Base-by-base conservation (phyloP, 108 stramenopile species). In the Skeletonema marinoi region DNA sequence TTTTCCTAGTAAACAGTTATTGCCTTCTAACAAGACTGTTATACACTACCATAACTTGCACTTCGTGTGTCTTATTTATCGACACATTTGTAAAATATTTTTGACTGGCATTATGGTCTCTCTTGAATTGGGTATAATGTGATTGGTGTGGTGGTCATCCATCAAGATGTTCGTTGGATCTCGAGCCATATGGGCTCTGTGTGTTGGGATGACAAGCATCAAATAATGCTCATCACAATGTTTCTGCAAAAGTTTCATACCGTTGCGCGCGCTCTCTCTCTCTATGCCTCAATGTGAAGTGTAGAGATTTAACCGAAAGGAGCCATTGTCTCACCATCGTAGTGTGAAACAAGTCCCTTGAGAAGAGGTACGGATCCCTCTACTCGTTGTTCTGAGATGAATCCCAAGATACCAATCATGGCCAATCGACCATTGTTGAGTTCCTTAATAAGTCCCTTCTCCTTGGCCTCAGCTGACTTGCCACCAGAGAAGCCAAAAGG, bases 401-500 rank as follows among this genome's bases (percentile, higher is more conserved):
- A 91, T 31, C 90, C 90, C 39, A 93, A 60, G 77, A 93, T 91
- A 60, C 92, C 92, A 63, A 93, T 77, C 85, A 80, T 77, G 58
- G 92, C 92, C 54, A 90, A 67, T 64, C 92, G 85, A 77, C 92
- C 92, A 69, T 92, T 92, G 87, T 92, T 92, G 64, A 92, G 31
- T 83, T 92, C 92, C 58, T 76, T 60, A 71, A 85, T 71, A 46
- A 83, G 87, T 44, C 92, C 89, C 32, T 70, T 66, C 36, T 71
- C 86, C 89, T 90, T 90, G 68, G 85, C 81, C 63, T 90, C 92
- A n/a, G 62, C 87, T 32, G 80, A 83, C 31, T 66, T 75, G 59
- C 70, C 71, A 17, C 82, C 85, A 78, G 70, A 79, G 76, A 90
- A 84, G 44, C 89, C 88, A 65, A 88, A 84, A 30, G 87, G 89